Base-by-base conservation (phyloP, 768 basidiomycete species). In the Cantharellus anzutake region DNA sequence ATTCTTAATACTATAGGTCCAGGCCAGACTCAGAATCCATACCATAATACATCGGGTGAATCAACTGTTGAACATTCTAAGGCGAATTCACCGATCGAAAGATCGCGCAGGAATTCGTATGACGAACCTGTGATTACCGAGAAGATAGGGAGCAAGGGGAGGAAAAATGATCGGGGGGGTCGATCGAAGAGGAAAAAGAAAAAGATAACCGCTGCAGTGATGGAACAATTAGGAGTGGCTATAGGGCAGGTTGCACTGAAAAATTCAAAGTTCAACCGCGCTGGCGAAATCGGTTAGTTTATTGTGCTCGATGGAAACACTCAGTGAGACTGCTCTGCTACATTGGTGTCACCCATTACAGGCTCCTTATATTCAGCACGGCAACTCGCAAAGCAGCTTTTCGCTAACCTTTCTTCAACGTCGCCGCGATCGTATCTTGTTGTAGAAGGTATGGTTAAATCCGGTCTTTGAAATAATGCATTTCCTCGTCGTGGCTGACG, bases 221-320 rank as follows among this genome's bases (percentile, higher is more conserved):
- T 48, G 29, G 11, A 48, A 48, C 44, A 48, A 60, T 71, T 82
- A 58, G 77, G 80, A 4, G 83, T 73, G 58, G 83, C 76, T 7
- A 82, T 86, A 56, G 80, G 80, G 5, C 81, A 84, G 67, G 78
- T 86, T 4, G 80, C 84, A 7, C 66, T 85, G 11, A 84, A 84
- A 64, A 76, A 81, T 63, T 79, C 80, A 16, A 79, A 73, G 65
- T 77, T 81, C 63, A 78, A 81, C 63, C 74, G 74, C 59, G 73
- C 75, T 48, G 77, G 72, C 41, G 77, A 79, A 60, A 67, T 79
- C n/a, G 75, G 78, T 29, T 74, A n/a, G 59, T n/a, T 55, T 58
- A n/a, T 42, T 56, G 20, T 29, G 20, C 20, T 29, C 20, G 20
- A 29, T 29, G 20, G 20, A 29, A 29, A 29, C 20, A 29, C 20